Percentiles rank a stretch among this genome's conserved stretches.
phyloP scores from a whole-genome alignment of 2,329 filamentous ascomycete genomes.

The Macrophomina tecta region DNA sequence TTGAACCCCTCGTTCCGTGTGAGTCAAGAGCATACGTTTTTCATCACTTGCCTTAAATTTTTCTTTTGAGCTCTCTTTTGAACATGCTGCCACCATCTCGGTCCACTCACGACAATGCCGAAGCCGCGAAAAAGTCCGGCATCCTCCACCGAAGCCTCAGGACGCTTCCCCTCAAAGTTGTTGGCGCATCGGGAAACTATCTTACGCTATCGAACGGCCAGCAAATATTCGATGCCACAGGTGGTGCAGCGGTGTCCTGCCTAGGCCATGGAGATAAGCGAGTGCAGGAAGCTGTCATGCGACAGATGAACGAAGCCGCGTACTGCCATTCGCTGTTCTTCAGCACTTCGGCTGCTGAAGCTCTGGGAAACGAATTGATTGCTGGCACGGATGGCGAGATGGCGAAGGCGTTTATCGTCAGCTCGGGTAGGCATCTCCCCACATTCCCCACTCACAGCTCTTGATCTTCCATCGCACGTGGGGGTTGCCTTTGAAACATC shows the following conservation, averaged over 20 bases:
- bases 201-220: conserved; percentile 62
- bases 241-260: conserved; percentile 74
- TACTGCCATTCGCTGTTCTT: conserved; percentile 68
- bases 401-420: conserved; percentile 62
- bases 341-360: conserved; percentile 59
- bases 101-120: background rate
- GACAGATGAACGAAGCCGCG: conserved; percentile 64
- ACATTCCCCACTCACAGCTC: too few species aligned
- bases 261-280: conserved; percentile 70
- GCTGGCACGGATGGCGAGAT: conserved; percentile 60
- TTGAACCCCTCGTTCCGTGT: background rate
- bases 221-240: conserved; percentile 72
- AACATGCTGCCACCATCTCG: conserved; percentile 5
- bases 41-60: too few species aligned
- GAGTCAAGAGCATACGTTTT: too few species aligned
- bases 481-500: too few species aligned
- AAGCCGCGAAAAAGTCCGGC: conserved; percentile 30
- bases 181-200: conserved; percentile 58
- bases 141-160: conserved; percentile 61
- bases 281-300: conserved; percentile 64
- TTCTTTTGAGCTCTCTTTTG: background rate
- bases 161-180: conserved; percentile 53
- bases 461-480: background rate
- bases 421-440: conserved; percentile 55
- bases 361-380: conserved; percentile 58